Evolutionary conservation across 208 protist genomes (phyloP).

Genomic region (Leishmania aethiopica): DNA sequence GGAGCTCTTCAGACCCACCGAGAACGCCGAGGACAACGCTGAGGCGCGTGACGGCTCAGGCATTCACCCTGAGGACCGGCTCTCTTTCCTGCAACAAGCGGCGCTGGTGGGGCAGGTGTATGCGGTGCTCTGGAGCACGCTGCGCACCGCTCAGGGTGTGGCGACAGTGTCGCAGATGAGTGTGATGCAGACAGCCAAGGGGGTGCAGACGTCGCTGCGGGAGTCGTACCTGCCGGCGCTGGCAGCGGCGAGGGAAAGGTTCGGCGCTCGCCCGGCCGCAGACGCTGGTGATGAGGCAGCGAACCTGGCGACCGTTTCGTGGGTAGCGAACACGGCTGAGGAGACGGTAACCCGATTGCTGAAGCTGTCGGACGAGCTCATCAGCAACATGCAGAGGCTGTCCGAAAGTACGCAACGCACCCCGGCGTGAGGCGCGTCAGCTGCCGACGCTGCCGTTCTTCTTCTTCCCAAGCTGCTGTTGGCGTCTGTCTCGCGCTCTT

Average conservation of each 20-base stretch:
- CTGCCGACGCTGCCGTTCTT: not conserved
- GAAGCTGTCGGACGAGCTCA: constrained; percentile 45
- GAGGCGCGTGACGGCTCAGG: not conserved
- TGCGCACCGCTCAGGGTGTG: constrained; percentile 54
- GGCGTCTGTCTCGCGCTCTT: not conserved
- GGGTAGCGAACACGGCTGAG: constrained; percentile 57
- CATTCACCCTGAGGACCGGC: constrained; percentile 29
- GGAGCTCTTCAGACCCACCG: constrained; percentile 42
- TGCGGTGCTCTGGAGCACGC: constrained; percentile 64
- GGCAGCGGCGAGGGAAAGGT: constrained; percentile 24
- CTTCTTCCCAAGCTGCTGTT: not conserved
- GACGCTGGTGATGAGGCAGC: not conserved
- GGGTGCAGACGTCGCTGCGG: constrained; percentile 42
- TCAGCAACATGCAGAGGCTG: constrained; percentile 40
- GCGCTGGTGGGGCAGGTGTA: constrained; percentile 66
- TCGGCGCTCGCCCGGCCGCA: constrained; percentile 10
- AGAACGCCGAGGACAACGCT: not conserved
- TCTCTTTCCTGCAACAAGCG: constrained; percentile 59
- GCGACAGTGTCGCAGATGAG: constrained; percentile 44
- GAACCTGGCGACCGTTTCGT: not conserved
- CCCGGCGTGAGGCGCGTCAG: not conserved
- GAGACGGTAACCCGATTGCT: constrained; percentile 54
- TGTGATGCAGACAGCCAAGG: constrained; percentile 38
- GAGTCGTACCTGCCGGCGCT: constrained; percentile 33
- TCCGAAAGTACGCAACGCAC: not conserved